A percentile compares a stretch with the other conserved stretches of the same genome.
These are phyloP conservation scores for Pisolithus orientalis DNA, from an alignment of 768 basidiomycete species.

Conservation along the genomic window DNA sequence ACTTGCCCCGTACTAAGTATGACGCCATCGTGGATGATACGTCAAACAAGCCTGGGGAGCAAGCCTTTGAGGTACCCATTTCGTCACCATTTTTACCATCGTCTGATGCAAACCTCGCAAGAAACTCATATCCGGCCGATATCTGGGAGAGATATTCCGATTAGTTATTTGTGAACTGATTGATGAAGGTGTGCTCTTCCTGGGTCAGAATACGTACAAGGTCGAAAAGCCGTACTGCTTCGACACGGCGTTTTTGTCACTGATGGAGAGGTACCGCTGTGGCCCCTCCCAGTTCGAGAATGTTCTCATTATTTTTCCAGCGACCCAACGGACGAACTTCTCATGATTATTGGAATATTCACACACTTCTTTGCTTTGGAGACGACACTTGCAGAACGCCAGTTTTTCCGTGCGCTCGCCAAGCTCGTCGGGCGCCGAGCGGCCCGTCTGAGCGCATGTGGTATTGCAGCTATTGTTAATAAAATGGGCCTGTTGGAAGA, in stretches of 20 bases:
- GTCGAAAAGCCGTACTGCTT: slow-evolving; percentile 88
- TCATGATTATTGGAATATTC: slow-evolving; percentile 97
- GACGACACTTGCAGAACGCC: slow-evolving; percentile 92
- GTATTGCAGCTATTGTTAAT: slow-evolving; percentile 93
- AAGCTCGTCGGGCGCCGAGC: slow-evolving; percentile 85
- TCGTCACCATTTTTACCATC: neutral
- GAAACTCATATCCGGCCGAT: slow-evolving; percentile 96
- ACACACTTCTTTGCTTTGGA: slow-evolving; percentile 95
- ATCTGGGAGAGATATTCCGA: slow-evolving; percentile 95
- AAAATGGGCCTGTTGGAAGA: slow-evolving; percentile 93
- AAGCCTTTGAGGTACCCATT: slow-evolving; percentile 76
- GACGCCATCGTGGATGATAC: slow-evolving; percentile 87
- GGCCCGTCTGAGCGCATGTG: slow-evolving; percentile 87
- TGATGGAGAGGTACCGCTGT: slow-evolving; percentile 79
- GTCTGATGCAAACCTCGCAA: slow-evolving; percentile 13
- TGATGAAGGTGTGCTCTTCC: slow-evolving; percentile 94
- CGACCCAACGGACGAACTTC: slow-evolving; percentile 92
- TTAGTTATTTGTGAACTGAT: slow-evolving; percentile 92
- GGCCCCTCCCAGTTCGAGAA: neutral
- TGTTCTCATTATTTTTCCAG: slow-evolving; percentile 32
- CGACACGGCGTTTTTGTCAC: slow-evolving; percentile 93
- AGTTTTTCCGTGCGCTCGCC: slow-evolving; percentile 94
- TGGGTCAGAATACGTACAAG: slow-evolving; percentile 98
- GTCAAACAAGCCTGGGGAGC: slow-evolving; percentile 95
- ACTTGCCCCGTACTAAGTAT: slow-evolving; percentile 93